Evolutionary conservation across 805 yeast genomes (phyloP).

Genomic region (Saccharomycopsis fermentans): DNA sequence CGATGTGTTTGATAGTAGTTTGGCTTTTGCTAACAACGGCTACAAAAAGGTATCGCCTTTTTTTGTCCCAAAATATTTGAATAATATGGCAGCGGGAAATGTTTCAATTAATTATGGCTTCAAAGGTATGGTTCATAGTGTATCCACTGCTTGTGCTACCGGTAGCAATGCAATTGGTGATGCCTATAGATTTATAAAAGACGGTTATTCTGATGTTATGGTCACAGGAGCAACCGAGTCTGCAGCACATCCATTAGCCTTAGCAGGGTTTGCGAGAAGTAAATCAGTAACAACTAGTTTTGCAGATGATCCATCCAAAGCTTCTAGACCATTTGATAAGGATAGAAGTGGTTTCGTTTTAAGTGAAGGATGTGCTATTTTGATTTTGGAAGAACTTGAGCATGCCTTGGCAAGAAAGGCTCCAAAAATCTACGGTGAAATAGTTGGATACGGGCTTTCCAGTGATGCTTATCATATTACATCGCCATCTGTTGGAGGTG

Average conservation of each 20-base stretch:
- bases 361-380: constrained; percentile 84
- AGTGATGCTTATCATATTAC: constrained; percentile 94
- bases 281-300: constrained; percentile 60
- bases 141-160: constrained; percentile 93
- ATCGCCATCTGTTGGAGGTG: constrained; percentile 74
- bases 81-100: constrained; percentile 93
- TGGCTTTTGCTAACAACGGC: constrained; percentile 38
- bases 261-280: constrained; percentile 88
- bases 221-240: constrained; percentile 94
- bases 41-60: constrained; percentile 73
- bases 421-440: constrained; percentile 60
- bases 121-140: constrained; percentile 80
- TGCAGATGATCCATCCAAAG: constrained; percentile 50
- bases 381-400: constrained; percentile 65
- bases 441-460: constrained; percentile 80
- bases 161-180: constrained; percentile 93
- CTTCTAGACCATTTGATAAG: constrained; percentile 83
- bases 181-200: constrained; percentile 68
- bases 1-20: constrained; percentile 56
- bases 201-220: constrained; percentile 77
- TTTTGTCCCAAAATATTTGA: constrained; percentile 71
- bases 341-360: constrained; percentile 79
- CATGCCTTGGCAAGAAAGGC: constrained; percentile 59
- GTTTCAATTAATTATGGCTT: constrained; percentile 70
- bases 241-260: constrained; percentile 71